phyloP scores from a whole-genome alignment of 2,329 filamentous ascomycete species.

The Beauveria medogensis region DNA sequence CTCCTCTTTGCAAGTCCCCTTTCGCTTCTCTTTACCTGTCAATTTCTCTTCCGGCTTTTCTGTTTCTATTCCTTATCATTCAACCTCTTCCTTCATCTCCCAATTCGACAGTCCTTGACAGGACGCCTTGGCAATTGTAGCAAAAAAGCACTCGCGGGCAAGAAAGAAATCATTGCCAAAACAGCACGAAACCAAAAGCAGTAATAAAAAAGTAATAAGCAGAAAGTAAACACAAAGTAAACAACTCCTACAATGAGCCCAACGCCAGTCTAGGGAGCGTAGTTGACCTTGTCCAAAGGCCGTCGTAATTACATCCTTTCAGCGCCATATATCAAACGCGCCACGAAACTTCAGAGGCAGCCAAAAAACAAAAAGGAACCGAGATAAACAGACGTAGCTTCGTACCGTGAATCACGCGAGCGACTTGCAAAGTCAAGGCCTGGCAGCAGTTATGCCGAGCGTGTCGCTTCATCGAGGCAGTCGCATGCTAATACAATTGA shows the following conservation, averaged over 20 bases:
- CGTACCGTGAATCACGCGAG: conserved; percentile 1
- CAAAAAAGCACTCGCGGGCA: background rate
- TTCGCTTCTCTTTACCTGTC: background rate
- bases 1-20: background rate
- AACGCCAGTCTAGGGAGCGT: conserved; percentile 13
- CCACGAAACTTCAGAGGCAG: conserved; percentile 7
- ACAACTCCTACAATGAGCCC: conserved; percentile 10
- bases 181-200: conserved; percentile 3
- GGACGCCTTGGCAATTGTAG: background rate
- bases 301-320: conserved; percentile 33
- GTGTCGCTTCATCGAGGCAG: background rate
- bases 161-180: background rate
- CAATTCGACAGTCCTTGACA: background rate
- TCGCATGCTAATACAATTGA: background rate
- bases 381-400: conserved; percentile 8
- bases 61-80: background rate
- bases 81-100: background rate
- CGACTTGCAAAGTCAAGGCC: background rate
- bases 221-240: background rate
- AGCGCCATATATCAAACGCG: conserved; percentile 21
- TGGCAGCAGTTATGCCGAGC: background rate
- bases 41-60: background rate
- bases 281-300: conserved; percentile 13
- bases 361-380: background rate
- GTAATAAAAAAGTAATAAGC: conserved; percentile 4